Percentiles rank a stretch among this genome's conserved stretches.
These are phyloP conservation scores for Hypoxylon crocopeplum DNA, from an alignment of 495 filamentous ascomycete species.

Conservation along the genomic window DNA sequence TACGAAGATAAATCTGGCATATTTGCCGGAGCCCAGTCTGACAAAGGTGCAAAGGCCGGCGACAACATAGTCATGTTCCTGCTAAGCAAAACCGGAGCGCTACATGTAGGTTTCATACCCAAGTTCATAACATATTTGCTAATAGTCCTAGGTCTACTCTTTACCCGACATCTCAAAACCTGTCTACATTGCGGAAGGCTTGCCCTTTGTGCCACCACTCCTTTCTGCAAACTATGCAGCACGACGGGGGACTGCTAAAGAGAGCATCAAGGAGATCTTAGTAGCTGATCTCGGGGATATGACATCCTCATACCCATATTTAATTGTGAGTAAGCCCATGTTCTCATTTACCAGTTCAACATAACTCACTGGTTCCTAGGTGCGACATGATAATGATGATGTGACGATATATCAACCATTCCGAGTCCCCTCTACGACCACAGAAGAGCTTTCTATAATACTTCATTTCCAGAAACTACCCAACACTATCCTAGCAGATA, in stretches of 20 bases:
- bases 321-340: slow-evolving; percentile 66
- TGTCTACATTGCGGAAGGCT: slow-evolving; percentile 69
- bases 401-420: slow-evolving; percentile 88
- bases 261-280: slow-evolving; percentile 75
- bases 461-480: slow-evolving; percentile 80
- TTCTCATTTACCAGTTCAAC: not conserved
- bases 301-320: slow-evolving; percentile 71
- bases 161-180: slow-evolving; percentile 67
- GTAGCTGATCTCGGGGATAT: slow-evolving; percentile 84
- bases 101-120: slow-evolving; percentile 67
- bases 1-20: slow-evolving; percentile 70
- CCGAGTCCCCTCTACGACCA: slow-evolving; percentile 47
- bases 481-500: slow-evolving; percentile 65
- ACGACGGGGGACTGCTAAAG: slow-evolving; percentile 72
- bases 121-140: slow-evolving; percentile 14
- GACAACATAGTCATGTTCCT: slow-evolving; percentile 74
- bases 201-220: slow-evolving; percentile 79
- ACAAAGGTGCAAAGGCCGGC: slow-evolving; percentile 50
- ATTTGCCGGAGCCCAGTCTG: slow-evolving; percentile 55
- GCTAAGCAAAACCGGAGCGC: slow-evolving; percentile 69
- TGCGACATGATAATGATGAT: slow-evolving; percentile 80
- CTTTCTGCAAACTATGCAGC: slow-evolving; percentile 72
- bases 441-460: slow-evolving; percentile 46
- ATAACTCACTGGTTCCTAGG: slow-evolving; percentile 50
- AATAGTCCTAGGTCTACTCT: slow-evolving; percentile 62